Evolutionary conservation across 805 yeast genomes (phyloP).

Genomic region (Cyberlindnera mississippiensis): DNA sequence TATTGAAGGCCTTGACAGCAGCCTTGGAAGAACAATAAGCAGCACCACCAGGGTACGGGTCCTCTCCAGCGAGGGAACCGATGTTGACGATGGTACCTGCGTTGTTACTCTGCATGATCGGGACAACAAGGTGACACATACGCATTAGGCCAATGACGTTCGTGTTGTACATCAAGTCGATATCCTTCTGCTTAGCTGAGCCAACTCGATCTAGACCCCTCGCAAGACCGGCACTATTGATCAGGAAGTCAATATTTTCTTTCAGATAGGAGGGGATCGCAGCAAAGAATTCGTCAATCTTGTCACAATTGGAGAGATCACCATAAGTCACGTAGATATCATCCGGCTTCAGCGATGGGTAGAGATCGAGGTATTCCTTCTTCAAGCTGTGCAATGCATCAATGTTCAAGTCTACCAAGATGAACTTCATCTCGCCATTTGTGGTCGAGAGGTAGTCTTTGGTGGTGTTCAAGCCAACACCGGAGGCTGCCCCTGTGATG

Average conservation of each 20-base stretch:
- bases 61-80: slow-evolving; percentile 75
- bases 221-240: slow-evolving; percentile 77
- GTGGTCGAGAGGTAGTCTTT: slow-evolving; percentile 71
- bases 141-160: slow-evolving; percentile 82
- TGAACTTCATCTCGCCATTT: slow-evolving; percentile 61
- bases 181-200: slow-evolving; percentile 53
- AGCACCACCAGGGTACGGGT: slow-evolving; percentile 59
- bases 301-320: slow-evolving; percentile 53
- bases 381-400: slow-evolving; percentile 50
- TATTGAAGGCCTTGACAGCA: slow-evolving; percentile 67
- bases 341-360: slow-evolving; percentile 39
- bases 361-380: slow-evolving; percentile 40
- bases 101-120: slow-evolving; percentile 63
- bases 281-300: slow-evolving; percentile 47
- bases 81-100: slow-evolving; percentile 66
- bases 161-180: slow-evolving; percentile 73
- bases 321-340: slow-evolving; percentile 38
- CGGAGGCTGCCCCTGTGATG: slow-evolving; percentile 93
- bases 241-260: slow-evolving; percentile 55
- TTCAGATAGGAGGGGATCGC: slow-evolving; percentile 47
- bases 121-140: slow-evolving; percentile 70
- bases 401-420: slow-evolving; percentile 71
- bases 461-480: slow-evolving; percentile 91
- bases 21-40: slow-evolving; percentile 73
- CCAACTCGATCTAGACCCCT: slow-evolving; percentile 78